Conservation (phyloP, 2,329 filamentous ascomycete genomes). For the Xylariaceae sp. region DNA sequence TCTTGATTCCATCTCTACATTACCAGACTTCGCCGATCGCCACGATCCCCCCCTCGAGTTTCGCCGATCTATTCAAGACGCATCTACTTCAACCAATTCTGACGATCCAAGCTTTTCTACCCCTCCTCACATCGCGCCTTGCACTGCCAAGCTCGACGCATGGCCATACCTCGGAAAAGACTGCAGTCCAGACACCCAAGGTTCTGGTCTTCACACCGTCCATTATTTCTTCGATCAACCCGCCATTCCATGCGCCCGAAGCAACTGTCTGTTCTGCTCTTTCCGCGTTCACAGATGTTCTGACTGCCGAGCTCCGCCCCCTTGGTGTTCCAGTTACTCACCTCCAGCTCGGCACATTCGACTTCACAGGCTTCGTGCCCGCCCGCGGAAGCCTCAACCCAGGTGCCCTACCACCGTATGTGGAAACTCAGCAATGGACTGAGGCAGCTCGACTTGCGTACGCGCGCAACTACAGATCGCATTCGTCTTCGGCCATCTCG, state of each 20-base stretch:
- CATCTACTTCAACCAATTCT: slow-evolving; percentile 86
- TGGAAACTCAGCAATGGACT: slow-evolving; percentile 59
- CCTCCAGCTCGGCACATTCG: slow-evolving; percentile 86
- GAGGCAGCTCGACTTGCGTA: slow-evolving; percentile 56
- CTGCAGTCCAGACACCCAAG: slow-evolving; percentile 51
- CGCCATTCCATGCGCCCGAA: slow-evolving; percentile 79
- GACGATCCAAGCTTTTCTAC: slow-evolving; percentile 83
- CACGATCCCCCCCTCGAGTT: slow-evolving; percentile 74
- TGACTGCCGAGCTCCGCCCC: slow-evolving; percentile 72
- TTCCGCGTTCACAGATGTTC: slow-evolving; percentile 75
- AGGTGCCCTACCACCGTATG: slow-evolving; percentile 38
- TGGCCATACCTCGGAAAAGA: slow-evolving; percentile 22
- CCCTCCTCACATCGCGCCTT: slow-evolving; percentile 62
- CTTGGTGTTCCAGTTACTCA: slow-evolving; percentile 76
- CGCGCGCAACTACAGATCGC: slow-evolving; percentile 55
- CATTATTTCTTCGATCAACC: slow-evolving; percentile 73
- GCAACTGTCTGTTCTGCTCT: slow-evolving; percentile 80
- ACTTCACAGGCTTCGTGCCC: slow-evolving; percentile 64
- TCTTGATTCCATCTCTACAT: slow-evolving; percentile 75
- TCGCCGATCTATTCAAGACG: slow-evolving; percentile 87
- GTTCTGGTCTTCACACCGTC: slow-evolving; percentile 74
- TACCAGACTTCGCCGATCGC: slow-evolving; percentile 81
- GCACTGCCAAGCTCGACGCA: slow-evolving; percentile 35
- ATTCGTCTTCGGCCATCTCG: slow-evolving; percentile 51
- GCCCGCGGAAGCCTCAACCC: slow-evolving; percentile 30